Conservation (phyloP, 73 alveolate species). For the Stentor coeruleus region DNA sequence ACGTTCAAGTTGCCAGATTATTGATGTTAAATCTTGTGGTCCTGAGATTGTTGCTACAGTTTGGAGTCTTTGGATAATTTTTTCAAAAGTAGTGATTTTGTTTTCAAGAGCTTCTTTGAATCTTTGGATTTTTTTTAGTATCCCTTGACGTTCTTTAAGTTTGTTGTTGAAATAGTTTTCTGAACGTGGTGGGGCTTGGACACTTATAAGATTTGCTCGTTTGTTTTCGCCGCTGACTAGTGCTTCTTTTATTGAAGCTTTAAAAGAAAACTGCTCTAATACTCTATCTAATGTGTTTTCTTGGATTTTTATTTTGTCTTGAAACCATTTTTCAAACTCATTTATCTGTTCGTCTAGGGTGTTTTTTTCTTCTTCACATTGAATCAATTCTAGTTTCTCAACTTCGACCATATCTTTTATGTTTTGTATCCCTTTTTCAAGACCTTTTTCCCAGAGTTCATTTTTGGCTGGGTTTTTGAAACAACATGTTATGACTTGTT, state of each 20-base stretch:
- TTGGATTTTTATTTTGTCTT: slow-evolving; percentile 40
- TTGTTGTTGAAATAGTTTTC: slow-evolving; percentile 28
- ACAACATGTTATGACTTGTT: slow-evolving; percentile 40
- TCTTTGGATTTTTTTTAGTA: slow-evolving; percentile 36
- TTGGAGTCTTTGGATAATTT: slow-evolving; percentile 35
- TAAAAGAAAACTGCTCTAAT: slow-evolving; percentile 35
- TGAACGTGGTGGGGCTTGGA: slow-evolving; percentile 33
- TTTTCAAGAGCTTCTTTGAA: slow-evolving; percentile 42
- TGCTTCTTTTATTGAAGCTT: slow-evolving; percentile 26
- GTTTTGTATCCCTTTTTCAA: slow-evolving; percentile 45
- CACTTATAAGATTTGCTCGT: slow-evolving; percentile 34
- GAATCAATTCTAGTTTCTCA: slow-evolving; percentile 28
- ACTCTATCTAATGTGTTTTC: slow-evolving; percentile 45
- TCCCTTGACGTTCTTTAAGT: slow-evolving; percentile 27
- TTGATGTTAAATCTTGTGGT: slow-evolving; percentile 47
- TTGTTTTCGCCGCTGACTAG: slow-evolving; percentile 35
- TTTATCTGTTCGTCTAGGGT: slow-evolving; percentile 20
- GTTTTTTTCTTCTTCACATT: slow-evolving; percentile 31
- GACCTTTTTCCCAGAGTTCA: slow-evolving; percentile 44
- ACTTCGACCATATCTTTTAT: slow-evolving; percentile 35
- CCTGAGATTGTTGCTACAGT: slow-evolving; percentile 43
- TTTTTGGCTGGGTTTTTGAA: slow-evolving; percentile 49
- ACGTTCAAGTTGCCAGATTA: slow-evolving; percentile 29
- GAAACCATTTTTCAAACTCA: slow-evolving; percentile 27
- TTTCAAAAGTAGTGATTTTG: slow-evolving; percentile 32